Evolutionary conservation across 805 yeast genomes (phyloP).

Genomic region (Schwanniomyces yamadae): DNA sequence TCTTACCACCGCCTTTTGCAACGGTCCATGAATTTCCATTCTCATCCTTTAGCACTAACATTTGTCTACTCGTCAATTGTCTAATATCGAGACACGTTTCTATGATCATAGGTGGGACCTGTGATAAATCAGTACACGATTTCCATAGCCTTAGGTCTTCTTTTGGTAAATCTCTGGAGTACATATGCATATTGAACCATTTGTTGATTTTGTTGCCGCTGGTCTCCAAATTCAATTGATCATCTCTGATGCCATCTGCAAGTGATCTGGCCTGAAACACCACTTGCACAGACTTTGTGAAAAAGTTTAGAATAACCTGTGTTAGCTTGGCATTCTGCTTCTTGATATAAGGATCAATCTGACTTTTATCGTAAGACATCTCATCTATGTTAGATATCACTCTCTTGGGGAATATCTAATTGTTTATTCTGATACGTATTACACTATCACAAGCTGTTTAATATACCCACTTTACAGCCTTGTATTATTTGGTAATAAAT

Average conservation of each 20-base stretch:
- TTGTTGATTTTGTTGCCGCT: constrained; percentile 39
- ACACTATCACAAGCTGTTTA: too few relatives aligned
- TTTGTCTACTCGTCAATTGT: constrained; percentile 53
- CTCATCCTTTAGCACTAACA: constrained; percentile 57
- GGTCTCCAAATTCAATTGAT: constrained; percentile 12
- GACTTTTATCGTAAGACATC: constrained; percentile 7
- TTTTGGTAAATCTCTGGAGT: constrained; percentile 29
- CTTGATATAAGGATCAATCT: constrained; percentile 17
- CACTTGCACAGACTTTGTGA: constrained; percentile 59
- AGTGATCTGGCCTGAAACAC: constrained; percentile 47
- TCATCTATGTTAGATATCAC: constrained; percentile 6
- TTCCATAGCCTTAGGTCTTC: constrained; percentile 71
- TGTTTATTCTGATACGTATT: too few relatives aligned
- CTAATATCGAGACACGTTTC: constrained; percentile 79
- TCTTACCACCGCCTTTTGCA: constrained; percentile 55
- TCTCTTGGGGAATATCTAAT: too few relatives aligned
- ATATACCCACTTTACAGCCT: too few relatives aligned
- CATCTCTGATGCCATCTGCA: constrained; percentile 13
- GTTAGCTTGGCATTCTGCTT: constrained; percentile 35
- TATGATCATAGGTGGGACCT: constrained; percentile 78
- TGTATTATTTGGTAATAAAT: too few relatives aligned
- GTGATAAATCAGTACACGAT: constrained; percentile 36
- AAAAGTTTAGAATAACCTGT: constrained; percentile 59
- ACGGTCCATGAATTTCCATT: constrained; percentile 55
- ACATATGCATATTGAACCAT: constrained; percentile 63